Evolutionary conservation across 371 early-diverging fungal species (phyloP).

Genomic region (Rhizomucor pusillus): DNA sequence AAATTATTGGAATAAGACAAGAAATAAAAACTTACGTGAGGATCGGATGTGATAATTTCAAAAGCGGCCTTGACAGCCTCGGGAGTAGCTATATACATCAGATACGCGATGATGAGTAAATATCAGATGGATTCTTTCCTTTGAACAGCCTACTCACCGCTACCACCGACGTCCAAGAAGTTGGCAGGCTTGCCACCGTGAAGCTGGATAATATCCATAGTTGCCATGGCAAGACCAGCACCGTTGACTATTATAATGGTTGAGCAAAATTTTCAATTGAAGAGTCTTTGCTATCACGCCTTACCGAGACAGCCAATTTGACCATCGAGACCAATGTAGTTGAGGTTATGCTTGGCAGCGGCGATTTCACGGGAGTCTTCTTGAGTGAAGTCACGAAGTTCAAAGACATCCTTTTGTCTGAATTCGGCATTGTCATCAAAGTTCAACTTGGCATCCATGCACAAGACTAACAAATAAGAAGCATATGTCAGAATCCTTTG

Average conservation of each 20-base stretch:
- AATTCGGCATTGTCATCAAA: slow-evolving; percentile 99
- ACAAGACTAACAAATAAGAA: slow-evolving; percentile 30
- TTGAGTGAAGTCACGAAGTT: slow-evolving; percentile 89
- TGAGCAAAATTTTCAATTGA: neutral
- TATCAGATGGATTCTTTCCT: neutral
- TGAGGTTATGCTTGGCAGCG: slow-evolving; percentile 94
- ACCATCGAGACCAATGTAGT: slow-evolving; percentile 99
- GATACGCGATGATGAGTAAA: neutral
- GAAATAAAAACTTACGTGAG: slow-evolving; percentile 57
- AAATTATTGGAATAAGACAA: neutral
- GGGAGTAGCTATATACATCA: slow-evolving; percentile 65
- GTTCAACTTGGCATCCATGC: slow-evolving; percentile 65
- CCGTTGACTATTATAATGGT: slow-evolving; percentile 79
- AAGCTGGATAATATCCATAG: slow-evolving; percentile 99
- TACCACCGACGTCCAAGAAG: slow-evolving; percentile 98
- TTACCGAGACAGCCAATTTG: slow-evolving; percentile 69
- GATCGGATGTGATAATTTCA: slow-evolving; percentile 96
- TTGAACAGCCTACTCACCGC: slow-evolving; percentile 33
- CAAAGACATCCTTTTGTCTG: slow-evolving; percentile 91
- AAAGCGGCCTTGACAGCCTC: slow-evolving; percentile 97
- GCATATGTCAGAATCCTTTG: neutral
- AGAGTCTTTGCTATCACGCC: neutral
- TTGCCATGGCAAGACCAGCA: slow-evolving; percentile 99
- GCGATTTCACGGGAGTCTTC: slow-evolving; percentile 97
- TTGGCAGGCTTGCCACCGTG: slow-evolving; percentile 99